These are phyloP conservation scores for Lodderomyces metapsilosis DNA, from an alignment of 1,139 yeast genomes.

Conservation along the genomic window DNA sequence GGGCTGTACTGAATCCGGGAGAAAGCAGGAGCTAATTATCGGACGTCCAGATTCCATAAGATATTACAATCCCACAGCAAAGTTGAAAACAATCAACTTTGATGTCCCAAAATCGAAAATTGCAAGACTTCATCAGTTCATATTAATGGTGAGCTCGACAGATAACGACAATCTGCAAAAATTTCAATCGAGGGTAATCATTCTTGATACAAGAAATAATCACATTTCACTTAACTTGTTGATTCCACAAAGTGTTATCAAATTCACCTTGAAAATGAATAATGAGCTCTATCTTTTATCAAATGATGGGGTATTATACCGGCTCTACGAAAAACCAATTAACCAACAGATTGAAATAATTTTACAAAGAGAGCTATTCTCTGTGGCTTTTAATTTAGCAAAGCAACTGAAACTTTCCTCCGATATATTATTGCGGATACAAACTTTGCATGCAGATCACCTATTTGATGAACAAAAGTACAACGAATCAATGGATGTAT, in stretches of 20 bases:
- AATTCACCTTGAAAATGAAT: conserved; percentile 53
- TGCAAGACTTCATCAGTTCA: conserved; percentile 39
- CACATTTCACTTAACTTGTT: conserved; percentile 70
- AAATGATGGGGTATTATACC: conserved; percentile 73
- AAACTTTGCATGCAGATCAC: conserved; percentile 68
- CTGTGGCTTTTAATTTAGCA: conserved; percentile 74
- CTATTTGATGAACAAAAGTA: conserved; percentile 64
- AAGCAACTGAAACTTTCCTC: conserved; percentile 40
- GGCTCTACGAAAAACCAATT: conserved; percentile 64
- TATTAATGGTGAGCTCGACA: conserved; percentile 55
- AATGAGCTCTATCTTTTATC: conserved; percentile 60
- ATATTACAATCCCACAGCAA: conserved; percentile 54
- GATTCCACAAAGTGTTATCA: conserved; percentile 60
- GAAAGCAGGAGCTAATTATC: conserved; percentile 44
- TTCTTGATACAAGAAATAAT: conserved; percentile 68
- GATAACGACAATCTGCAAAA: conserved; percentile 17
- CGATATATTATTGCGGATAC: conserved; percentile 49
- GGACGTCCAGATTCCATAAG: conserved; percentile 53
- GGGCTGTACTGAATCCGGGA: conserved; percentile 53
- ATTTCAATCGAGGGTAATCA: conserved; percentile 48
- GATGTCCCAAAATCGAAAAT: conserved; percentile 60
- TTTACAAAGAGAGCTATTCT: conserved; percentile 66
- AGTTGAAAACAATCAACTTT: conserved; percentile 57
- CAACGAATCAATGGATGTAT: conserved; percentile 70
- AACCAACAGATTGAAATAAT: conserved; percentile 69